Evolutionary conservation across 2,329 filamentous ascomycete species (phyloP).

Genomic region (Achaetomium macrosporum): DNA sequence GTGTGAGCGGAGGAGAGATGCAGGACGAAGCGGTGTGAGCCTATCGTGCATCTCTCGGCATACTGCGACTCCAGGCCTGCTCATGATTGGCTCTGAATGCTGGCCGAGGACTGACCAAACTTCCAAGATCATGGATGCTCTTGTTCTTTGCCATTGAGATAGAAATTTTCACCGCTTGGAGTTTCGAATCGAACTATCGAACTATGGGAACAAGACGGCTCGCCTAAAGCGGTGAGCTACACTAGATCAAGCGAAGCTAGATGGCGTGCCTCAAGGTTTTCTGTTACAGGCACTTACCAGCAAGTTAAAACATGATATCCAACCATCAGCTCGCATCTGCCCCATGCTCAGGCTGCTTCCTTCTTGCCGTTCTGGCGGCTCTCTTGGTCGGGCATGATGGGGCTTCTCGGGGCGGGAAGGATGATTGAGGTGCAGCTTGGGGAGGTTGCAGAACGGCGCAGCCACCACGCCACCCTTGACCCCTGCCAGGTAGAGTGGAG

Average conservation of each 20-base stretch:
- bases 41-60: constrained; percentile 11
- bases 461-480: constrained; percentile 19
- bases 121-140: constrained; percentile 11
- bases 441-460: constrained; percentile 6
- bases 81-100: constrained; percentile 16
- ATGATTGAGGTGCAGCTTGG: neutral
- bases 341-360: no score
- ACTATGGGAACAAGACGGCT: no score
- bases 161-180: constrained; percentile 14
- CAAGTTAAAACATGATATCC: no score
- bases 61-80: constrained; percentile 2
- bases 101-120: neutral
- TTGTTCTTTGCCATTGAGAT: neutral
- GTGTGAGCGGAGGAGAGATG: neutral
- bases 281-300: no score
- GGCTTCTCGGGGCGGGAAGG: neutral
- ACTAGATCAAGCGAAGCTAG: neutral
- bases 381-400: no score
- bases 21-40: constrained; percentile 14
- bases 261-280: no score
- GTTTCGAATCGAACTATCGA: neutral
- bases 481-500: constrained; percentile 9
- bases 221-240: constrained; percentile 13
- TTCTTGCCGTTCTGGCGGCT: neutral
- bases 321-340: no score